Evolutionary conservation across 495 filamentous ascomycete genomes (phyloP), one percentile per base, ranked within the genome.

Genomic region (Xylaria curta): DNA sequence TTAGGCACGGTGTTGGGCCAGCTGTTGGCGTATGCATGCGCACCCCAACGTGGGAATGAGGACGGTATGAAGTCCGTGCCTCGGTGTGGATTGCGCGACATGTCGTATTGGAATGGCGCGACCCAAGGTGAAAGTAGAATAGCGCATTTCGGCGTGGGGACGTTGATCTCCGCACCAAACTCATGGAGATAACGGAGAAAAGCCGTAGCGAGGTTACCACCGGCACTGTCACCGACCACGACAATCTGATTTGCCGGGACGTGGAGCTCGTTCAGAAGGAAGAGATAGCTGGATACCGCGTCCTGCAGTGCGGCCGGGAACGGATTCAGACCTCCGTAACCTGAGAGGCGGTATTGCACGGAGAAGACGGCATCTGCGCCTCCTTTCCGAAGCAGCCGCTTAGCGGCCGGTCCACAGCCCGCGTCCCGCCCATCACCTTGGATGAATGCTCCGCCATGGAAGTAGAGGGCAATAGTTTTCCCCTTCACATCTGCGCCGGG

Each of bases 401-500:
- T 56, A 0, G 76, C 72, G 12, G 80, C 53, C 36, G 75, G 77
- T 6, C 77, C 80, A 31, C 78, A 74, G 54, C 72, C 77, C 15
- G 72, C 73, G 42, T 75, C 75, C 4, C 80, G 67, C 19, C 79
- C 80, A 73, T 84, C 78, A 54, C 80, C 76, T 36, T 81, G 31
- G 31, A 87, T 79, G 72, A 79, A 89, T 10, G 82, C 84, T 10
- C 86, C 87, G 38, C 86, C 85, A 60, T 88, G 86, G 63, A 88
- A 88, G 75, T 92, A 94, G 12, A 95, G 81, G 8, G 93, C 78
- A 8, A 76, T 53, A 2, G 49, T 59, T 40, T 69, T 73, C 0
- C 47, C 44, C 1, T 67, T 19, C 7, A 61, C n/a, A 8, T 75
- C 51, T 46, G 10, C 3, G 10, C 33, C 63, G 24, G 75, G 69